Evolutionary conservation across 352 stramenopile species (phyloP).

Genomic region (Blastocystis sp.): DNA sequence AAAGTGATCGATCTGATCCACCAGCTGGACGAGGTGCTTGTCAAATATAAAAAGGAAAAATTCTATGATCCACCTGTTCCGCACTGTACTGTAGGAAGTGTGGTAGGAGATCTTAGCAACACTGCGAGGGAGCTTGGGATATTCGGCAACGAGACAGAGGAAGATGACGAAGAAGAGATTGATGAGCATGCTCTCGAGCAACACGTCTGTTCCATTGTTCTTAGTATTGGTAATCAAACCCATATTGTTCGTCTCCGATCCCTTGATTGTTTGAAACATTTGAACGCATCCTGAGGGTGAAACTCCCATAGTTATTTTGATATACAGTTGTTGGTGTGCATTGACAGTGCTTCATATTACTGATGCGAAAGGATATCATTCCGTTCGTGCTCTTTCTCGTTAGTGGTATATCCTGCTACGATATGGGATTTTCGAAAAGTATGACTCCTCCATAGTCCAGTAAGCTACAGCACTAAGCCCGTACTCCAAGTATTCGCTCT

Average conservation of each 20-base stretch:
- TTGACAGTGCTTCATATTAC: neutral
- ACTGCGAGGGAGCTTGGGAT: neutral
- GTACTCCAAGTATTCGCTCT: constrained; percentile 6
- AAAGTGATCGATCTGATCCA: constrained; percentile 17
- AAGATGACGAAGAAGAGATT: neutral
- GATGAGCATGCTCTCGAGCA: constrained; percentile 10
- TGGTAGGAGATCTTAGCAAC: neutral
- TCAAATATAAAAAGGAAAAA: constrained; percentile 34
- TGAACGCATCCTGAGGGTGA: no score
- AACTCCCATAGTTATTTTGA: no score
- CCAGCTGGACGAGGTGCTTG: constrained; percentile 19
- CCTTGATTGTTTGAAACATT: neutral
- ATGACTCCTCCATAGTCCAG: neutral
- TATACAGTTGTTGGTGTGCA: no score
- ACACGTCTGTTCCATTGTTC: neutral
- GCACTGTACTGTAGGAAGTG: constrained; percentile 34
- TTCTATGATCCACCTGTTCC: constrained; percentile 50
- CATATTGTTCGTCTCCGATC: neutral
- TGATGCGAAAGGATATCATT: neutral
- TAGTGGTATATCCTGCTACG: neutral
- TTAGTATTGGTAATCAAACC: constrained; percentile 23
- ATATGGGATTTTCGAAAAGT: constrained; percentile 7
- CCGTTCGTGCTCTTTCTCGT: neutral
- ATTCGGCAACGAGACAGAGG: neutral
- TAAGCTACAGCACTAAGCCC: neutral